Evolutionary conservation across 345 rosid species (phyloP).

Genomic region (Fremontodendron californicum): DNA sequence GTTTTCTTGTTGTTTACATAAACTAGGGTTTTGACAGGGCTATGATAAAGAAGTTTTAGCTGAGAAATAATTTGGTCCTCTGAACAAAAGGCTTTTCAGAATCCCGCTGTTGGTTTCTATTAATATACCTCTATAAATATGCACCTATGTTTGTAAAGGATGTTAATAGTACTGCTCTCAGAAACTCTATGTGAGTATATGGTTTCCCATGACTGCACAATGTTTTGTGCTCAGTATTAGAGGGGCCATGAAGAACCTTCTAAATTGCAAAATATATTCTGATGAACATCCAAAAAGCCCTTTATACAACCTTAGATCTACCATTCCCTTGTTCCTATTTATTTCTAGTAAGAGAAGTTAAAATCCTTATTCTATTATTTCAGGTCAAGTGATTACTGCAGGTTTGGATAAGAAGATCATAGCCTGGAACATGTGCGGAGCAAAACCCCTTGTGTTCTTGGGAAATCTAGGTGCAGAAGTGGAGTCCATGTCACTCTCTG

Average conservation of each 20-base stretch:
- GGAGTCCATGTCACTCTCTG: conserved; percentile 65
- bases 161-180: not conserved
- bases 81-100: not conserved
- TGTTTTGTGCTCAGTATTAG: not conserved
- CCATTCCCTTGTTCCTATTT: not conserved
- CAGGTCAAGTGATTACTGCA: conserved; percentile 67
- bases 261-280: not conserved
- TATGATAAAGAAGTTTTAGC: not conserved
- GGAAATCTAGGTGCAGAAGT: conserved; percentile 41
- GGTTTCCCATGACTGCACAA: not conserved
- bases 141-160: not conserved
- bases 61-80: not conserved
- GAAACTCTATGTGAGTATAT: not conserved
- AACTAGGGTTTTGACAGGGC: not conserved
- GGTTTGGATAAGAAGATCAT: conserved; percentile 76
- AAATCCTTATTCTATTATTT: not conserved
- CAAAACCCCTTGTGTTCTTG: conserved; percentile 24
- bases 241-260: not conserved
- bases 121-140: not conserved
- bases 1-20: not conserved
- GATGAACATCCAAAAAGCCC: not conserved
- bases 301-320: not conserved
- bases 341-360: not conserved
- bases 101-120: not conserved
- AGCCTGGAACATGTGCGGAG: conserved; percentile 59